phyloP scores from a whole-genome alignment of 2,329 filamentous ascomycete species.

The Curvularia sp. region DNA sequence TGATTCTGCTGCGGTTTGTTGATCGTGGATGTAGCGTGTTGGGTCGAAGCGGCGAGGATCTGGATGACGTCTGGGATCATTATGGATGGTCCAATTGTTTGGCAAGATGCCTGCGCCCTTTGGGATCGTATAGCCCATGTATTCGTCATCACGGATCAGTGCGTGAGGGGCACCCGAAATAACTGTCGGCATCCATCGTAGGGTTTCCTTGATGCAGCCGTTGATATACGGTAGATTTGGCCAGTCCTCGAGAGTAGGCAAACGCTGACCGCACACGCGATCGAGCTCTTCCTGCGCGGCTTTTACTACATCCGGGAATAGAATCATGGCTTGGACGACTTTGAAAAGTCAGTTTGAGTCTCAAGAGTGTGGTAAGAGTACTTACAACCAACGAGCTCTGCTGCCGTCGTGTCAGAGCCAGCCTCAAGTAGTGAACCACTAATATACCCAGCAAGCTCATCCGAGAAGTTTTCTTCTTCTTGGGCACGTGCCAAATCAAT shows the following conservation, averaged over 20 bases:
- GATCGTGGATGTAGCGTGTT: slow-evolving; percentile 43
- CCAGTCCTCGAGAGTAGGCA: slow-evolving; percentile 41
- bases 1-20: slow-evolving; percentile 42
- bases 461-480: slow-evolving; percentile 30
- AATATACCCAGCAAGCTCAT: slow-evolving; percentile 33
- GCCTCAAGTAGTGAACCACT: slow-evolving; percentile 39
- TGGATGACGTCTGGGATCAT: slow-evolving; percentile 53
- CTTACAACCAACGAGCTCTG: slow-evolving; percentile 32
- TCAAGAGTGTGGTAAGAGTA: not conserved
- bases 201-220: slow-evolving; percentile 38
- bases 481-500: slow-evolving; percentile 33
- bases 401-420: slow-evolving; percentile 41
- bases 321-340: slow-evolving; percentile 38
- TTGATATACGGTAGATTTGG: slow-evolving; percentile 37
- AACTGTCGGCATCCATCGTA: slow-evolving; percentile 43
- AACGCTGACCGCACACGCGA: slow-evolving; percentile 36
- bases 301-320: slow-evolving; percentile 33
- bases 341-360: not conserved
- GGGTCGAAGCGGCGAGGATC: slow-evolving; percentile 57
- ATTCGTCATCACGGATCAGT: slow-evolving; percentile 35
- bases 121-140: slow-evolving; percentile 49
- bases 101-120: slow-evolving; percentile 46
- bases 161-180: slow-evolving; percentile 39
- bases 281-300: slow-evolving; percentile 41
- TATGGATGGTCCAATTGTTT: slow-evolving; percentile 46